Base-by-base conservation (phyloP, 2,329 filamentous ascomycete species). In the Dothideomycetidae sp. region DNA sequence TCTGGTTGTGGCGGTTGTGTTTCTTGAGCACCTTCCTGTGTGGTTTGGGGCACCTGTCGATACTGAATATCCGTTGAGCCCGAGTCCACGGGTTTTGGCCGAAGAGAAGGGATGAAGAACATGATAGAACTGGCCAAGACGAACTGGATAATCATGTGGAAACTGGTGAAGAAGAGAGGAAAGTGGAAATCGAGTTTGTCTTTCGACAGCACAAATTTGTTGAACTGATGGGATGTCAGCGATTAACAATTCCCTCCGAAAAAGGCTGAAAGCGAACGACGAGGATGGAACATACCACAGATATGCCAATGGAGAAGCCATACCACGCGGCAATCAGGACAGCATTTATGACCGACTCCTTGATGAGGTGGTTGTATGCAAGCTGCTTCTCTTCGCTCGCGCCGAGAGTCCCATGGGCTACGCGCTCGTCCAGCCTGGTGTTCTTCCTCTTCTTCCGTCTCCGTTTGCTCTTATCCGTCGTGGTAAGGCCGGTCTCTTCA, bases 151-250 rank as follows among this genome's bases (percentile, higher is more conserved):
- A 86, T 64, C 86, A 96, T 96, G 63, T 98, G 90, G 56, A 90
- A 67, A 46, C 83, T 82, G 3, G 90, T 98, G 9, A 86, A 93
- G 60, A 96, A 96, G 34, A 98, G 71, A 28, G 90, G 90, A 52
- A 90, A 96, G 36, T 82, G 78, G 56, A 98, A 98, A 59, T 94
- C 79, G 48, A 92, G 73, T 47, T 80, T 75, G 48, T 79, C 71
- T 44, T 78, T 71, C 52, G 82, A 81, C 62, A 98, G 96, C 88
- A 98, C 96, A 90, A 90, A 96, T 64, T 94, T 96, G 70, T 98
- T 98, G 68, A 96, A 98, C 79, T 90, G 49, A 26, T 38, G 12
- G 12, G 14, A 23, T 10, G 34, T 39, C 16, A 39, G 41, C 16
- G 10, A 46, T 56, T n/a, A n/a, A n/a, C n/a, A n/a, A 15, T 5